Percentiles rank a stretch among this genome's conserved stretches.
These are phyloP conservation scores for Komagataella mondaviorum DNA, from an alignment of 805 yeast species.

Conservation along the genomic window DNA sequence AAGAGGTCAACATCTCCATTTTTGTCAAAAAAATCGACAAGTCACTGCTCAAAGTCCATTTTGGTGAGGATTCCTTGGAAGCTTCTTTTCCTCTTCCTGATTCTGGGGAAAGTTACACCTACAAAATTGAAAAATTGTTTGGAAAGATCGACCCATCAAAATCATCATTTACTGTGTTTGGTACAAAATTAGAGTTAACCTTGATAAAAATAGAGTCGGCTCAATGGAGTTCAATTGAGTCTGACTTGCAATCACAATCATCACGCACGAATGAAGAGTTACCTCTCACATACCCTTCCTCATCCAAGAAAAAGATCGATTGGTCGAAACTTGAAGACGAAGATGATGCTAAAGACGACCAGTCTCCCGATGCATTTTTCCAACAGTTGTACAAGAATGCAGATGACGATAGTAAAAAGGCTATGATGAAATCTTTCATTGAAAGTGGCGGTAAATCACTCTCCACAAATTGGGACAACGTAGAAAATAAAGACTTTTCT, in stretches of 20 bases:
- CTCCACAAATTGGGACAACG: conserved; percentile 91
- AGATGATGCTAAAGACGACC: conserved; percentile 29
- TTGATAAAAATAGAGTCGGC: conserved; percentile 2
- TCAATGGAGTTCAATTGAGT: neutral
- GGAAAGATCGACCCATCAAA: conserved; percentile 32
- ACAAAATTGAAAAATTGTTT: conserved; percentile 37
- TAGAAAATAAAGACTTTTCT: conserved; percentile 20
- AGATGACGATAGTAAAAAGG: conserved; percentile 77
- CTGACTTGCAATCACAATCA: conserved; percentile 1
- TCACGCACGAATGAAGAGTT: conserved; percentile 1
- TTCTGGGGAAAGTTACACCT: conserved; percentile 37
- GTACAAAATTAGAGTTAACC: conserved; percentile 66
- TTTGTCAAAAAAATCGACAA: conserved; percentile 55
- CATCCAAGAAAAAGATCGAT: conserved; percentile 48
- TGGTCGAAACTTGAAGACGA: conserved; percentile 52
- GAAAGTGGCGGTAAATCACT: conserved; percentile 91
- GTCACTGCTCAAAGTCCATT: conserved; percentile 28
- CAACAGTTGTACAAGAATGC: conserved; percentile 61
- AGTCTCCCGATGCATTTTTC: conserved; percentile 58
- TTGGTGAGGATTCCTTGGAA: conserved; percentile 20
- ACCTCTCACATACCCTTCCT: conserved; percentile 37
- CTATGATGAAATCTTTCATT: conserved; percentile 94
- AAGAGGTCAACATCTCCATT: conserved; percentile 47
- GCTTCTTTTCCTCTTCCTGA: conserved; percentile 35
- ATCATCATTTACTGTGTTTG: conserved; percentile 36